Base-by-base conservation (phyloP, 2,329 filamentous ascomycete species). In the Tolypocladium album region DNA sequence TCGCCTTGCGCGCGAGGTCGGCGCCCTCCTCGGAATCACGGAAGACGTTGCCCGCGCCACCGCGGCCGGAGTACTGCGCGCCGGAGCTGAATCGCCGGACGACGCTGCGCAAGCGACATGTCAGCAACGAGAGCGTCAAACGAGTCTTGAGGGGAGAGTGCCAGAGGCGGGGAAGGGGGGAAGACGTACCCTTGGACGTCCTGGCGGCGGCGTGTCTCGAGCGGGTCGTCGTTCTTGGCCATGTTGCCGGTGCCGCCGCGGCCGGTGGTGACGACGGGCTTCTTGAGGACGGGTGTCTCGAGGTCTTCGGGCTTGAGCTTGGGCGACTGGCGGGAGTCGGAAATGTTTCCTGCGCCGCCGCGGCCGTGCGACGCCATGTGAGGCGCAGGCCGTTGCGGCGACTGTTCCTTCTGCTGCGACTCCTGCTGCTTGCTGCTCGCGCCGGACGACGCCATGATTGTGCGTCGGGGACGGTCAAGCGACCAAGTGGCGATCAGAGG, bases 171-270 rank as follows among this genome's bases (percentile, higher is more conserved):
- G 27, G 27, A 31, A 31, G 39, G 64, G 70, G 36, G 11, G 34
- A 17, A 9, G 13, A 78, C 82, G 70, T 75, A 86, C 83, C 85
- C 83, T 61, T 87, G 85, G 62, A 97, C 90, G 68, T 97, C 92
- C 74, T 97, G 93, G 50, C 86, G 86, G 59, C 85, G 80, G 64
- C 92, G 88, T 42, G 92, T 90, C 70, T 90, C 85, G 50, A 79
- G 76, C 4, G 87, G 85, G 67, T 94, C 88, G 63, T 84, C 85
- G 70, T 88, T 87, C 66, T 76, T 78, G 56, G 88, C 86, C 88
- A 96, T 96, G 78, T 96, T 96, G 62, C 92, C 92, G 5, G 84
- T 87, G 62, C 92, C 92, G 60, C 92, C 92, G 58, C 92, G 89
- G 60, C 92, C 92, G 3, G 92, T 97, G 24, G 92, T 96, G 70